phyloP scores from a whole-genome alignment of 768 basidiomycete genomes.

The Podaxis sp. region DNA sequence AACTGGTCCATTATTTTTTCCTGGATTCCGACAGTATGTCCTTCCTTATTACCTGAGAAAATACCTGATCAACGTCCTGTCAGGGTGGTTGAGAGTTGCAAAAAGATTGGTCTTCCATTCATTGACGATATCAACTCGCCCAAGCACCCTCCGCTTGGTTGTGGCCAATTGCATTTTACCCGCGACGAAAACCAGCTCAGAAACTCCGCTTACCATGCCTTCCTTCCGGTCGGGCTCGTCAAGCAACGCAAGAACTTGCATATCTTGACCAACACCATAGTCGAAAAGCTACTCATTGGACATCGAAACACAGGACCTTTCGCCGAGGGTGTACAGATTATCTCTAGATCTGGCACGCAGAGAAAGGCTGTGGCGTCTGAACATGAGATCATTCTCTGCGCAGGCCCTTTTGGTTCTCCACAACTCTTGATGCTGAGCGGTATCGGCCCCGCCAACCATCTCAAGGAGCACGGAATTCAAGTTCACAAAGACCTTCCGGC shows the following conservation, averaged over 20 bases:
- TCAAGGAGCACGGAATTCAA: conserved; percentile 54
- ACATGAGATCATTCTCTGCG: conserved; percentile 59
- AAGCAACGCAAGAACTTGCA: conserved; percentile 59
- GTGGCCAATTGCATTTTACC: conserved; percentile 4
- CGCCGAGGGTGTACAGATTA: conserved; percentile 55
- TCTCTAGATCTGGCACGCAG: conserved; percentile 32
- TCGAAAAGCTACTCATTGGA: conserved; percentile 55
- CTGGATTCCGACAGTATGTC: conserved; percentile 47
- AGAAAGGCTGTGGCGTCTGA: conserved; percentile 46
- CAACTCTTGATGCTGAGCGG: conserved; percentile 77
- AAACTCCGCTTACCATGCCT: conserved; percentile 64
- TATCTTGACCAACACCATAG: conserved; percentile 54
- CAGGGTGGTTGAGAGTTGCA: conserved; percentile 52
- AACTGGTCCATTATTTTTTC: conserved; percentile 60
- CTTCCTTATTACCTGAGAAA: not conserved
- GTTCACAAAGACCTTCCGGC: conserved; percentile 65
- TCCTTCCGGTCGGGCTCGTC: conserved; percentile 64
- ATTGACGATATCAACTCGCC: conserved; percentile 63
- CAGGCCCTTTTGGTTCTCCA: conserved; percentile 52
- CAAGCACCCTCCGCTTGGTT: conserved; percentile 38
- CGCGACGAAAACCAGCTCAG: conserved; percentile 45
- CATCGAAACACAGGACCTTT: conserved; percentile 42
- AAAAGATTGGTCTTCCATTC: conserved; percentile 52
- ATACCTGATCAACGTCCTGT: not conserved
- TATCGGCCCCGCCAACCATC: conserved; percentile 64